Evolutionary conservation across 2,329 filamentous ascomycete species (phyloP).

Genomic region (Monosporascus ibericus): DNA sequence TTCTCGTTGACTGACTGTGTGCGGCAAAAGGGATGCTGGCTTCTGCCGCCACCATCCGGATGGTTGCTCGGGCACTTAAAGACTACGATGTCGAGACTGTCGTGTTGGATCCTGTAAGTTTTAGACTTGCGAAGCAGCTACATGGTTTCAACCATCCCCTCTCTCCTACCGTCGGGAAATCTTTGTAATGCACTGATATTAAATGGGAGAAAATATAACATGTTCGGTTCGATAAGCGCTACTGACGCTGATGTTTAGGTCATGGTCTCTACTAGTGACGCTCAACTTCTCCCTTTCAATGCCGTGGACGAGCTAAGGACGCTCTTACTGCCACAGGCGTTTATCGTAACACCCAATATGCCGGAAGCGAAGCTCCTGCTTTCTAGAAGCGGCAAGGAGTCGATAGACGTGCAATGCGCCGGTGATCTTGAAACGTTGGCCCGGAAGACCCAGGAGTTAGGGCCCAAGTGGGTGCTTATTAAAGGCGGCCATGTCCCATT

Average conservation of each 20-base stretch:
- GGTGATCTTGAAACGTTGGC: slow-evolving; percentile 66
- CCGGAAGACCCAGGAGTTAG: slow-evolving; percentile 57
- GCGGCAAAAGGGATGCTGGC: slow-evolving; percentile 67
- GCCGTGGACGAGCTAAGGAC: slow-evolving; percentile 57
- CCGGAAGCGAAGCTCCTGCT: slow-evolving; percentile 67
- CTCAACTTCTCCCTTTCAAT: slow-evolving; percentile 57
- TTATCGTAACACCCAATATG: slow-evolving; percentile 69
- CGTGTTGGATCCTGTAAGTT: slow-evolving; percentile 68
- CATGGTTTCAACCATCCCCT: not conserved
- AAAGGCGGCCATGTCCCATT: slow-evolving; percentile 92
- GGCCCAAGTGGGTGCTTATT: slow-evolving; percentile 73
- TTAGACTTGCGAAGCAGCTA: not conserved
- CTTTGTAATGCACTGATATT: not conserved
- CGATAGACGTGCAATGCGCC: slow-evolving; percentile 43
- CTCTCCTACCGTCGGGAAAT: no score
- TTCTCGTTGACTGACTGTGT: not conserved
- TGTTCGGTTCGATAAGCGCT: no score
- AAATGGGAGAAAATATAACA: not conserved
- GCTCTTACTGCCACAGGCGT: slow-evolving; percentile 59
- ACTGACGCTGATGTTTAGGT: slow-evolving; percentile 49
- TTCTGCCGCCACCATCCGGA: slow-evolving; percentile 60
- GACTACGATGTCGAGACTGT: slow-evolving; percentile 50
- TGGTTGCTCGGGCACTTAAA: slow-evolving; percentile 59
- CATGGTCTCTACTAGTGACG: slow-evolving; percentile 83
- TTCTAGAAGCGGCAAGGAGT: slow-evolving; percentile 38